Evolutionary conservation across 148 eudicot species (phyloP).

Genomic region (Nepenthes mirabilis): DNA sequence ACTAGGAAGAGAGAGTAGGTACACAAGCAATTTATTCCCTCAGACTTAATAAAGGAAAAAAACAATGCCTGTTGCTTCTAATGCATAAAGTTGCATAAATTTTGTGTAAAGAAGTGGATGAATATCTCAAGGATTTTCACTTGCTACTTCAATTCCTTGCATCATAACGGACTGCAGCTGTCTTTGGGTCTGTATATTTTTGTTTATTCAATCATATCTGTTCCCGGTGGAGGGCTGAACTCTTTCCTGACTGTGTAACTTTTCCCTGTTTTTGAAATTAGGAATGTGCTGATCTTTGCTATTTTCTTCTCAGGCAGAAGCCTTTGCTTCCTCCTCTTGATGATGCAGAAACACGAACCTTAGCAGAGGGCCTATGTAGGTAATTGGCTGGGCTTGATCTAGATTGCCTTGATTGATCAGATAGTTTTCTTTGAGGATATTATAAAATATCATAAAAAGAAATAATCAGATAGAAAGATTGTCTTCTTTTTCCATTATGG

Average conservation of each 20-base stretch:
- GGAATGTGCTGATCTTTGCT: slow-evolving; percentile 14
- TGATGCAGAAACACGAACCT: slow-evolving; percentile 76
- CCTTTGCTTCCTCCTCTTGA: slow-evolving; percentile 90
- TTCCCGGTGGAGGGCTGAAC: neutral
- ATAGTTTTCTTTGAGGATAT: neutral
- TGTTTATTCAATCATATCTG: neutral
- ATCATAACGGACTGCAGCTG: too few species aligned
- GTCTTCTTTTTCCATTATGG: neutral
- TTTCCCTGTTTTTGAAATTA: neutral
- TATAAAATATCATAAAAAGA: neutral
- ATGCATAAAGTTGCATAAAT: neutral
- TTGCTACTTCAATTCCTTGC: too few species aligned
- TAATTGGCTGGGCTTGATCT: slow-evolving; percentile 15
- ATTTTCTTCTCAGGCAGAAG: slow-evolving; percentile 58
- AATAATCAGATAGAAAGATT: neutral
- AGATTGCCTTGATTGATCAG: neutral
- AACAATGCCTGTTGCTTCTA: too few species aligned
- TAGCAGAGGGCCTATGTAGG: slow-evolving; percentile 92
- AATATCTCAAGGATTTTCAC: neutral
- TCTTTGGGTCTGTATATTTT: too few species aligned
- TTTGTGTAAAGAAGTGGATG: neutral
- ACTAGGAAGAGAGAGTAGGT: too few species aligned
- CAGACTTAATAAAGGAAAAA: too few species aligned
- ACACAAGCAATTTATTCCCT: too few species aligned
- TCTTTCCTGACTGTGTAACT: neutral